Evolutionary conservation across 768 basidiomycete genomes (phyloP).

Genomic region (Rhodotorula graminis): DNA sequence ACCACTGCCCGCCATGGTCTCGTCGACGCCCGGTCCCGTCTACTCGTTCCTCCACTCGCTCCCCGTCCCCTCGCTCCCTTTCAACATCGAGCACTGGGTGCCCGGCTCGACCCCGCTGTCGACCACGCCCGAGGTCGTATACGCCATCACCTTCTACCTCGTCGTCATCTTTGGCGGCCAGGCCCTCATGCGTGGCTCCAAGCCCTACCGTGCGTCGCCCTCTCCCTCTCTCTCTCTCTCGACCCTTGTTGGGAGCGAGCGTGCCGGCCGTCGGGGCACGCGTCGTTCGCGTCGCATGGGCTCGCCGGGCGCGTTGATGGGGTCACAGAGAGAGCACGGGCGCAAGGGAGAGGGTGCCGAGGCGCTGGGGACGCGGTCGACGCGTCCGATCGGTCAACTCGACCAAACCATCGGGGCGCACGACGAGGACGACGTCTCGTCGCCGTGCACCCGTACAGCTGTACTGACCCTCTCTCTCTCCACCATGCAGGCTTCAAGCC

Average conservation of each 20-base stretch:
- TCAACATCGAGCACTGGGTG: conserved; percentile 28
- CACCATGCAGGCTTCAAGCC: conserved; percentile 45
- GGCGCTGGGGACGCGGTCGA: neutral
- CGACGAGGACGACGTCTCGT: too few species aligned
- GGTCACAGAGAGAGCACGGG: neutral
- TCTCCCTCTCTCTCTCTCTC: too few species aligned
- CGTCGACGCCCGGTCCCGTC: conserved; percentile 18
- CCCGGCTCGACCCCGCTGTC: conserved; percentile 71
- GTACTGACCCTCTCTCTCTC: neutral
- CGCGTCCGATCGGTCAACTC: neutral
- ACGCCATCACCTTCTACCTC: conserved; percentile 72
- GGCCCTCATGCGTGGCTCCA: conserved; percentile 72
- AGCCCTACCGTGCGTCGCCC: conserved; percentile 55
- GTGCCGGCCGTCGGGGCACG: neutral
- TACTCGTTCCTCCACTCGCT: conserved; percentile 26
- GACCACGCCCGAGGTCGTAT: conserved; percentile 64
- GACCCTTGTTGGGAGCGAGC: neutral
- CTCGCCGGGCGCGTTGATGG: neutral
- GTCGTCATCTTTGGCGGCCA: conserved; percentile 79
- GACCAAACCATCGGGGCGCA: neutral
- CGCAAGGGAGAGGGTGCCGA: too few species aligned
- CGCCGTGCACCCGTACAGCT: too few species aligned
- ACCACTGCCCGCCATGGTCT: neutral
- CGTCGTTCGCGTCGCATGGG: neutral
- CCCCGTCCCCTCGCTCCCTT: conserved; percentile 26